phyloP scores from a whole-genome alignment of 2,329 filamentous ascomycete species.

The Colletotrichum sp. region DNA sequence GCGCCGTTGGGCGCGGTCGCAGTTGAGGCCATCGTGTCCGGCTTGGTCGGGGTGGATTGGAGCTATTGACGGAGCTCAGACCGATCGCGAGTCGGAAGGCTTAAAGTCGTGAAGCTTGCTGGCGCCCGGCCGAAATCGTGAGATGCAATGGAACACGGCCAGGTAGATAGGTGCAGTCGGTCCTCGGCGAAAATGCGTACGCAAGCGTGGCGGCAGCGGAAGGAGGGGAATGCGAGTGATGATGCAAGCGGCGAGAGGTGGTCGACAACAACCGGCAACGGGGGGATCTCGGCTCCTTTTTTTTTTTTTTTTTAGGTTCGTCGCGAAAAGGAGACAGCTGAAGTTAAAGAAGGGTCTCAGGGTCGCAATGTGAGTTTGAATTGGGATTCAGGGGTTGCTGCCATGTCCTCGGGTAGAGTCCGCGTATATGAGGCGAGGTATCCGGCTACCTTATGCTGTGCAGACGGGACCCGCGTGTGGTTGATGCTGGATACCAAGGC shows the following conservation, averaged over 20 bases:
- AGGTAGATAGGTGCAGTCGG: not conserved
- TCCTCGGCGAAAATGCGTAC: not conserved
- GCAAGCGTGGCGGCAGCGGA: not conserved
- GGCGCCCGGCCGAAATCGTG: not conserved
- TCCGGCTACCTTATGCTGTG: not conserved
- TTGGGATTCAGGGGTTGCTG: constrained; percentile 6
- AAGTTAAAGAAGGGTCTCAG: constrained; percentile 4
- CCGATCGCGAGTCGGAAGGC: not conserved
- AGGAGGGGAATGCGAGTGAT: not conserved
- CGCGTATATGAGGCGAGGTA: constrained; percentile 7
- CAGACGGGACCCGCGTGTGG: not conserved
- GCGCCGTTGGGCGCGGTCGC: constrained; percentile 12
- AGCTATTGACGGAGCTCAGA: not conserved
- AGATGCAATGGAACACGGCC: not conserved
- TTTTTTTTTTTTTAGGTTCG: not conserved
- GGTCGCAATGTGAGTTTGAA: constrained; percentile 2
- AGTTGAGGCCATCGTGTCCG: constrained; percentile 8
- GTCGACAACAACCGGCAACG: not conserved
- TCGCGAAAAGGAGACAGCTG: not conserved
- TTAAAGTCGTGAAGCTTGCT: not conserved
- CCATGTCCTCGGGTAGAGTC: constrained; percentile 10
- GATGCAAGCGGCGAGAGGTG: not conserved
- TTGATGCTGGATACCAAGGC: not conserved
- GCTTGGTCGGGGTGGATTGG: not conserved
- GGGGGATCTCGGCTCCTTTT: not conserved